A percentile compares a stretch with the other conserved stretches of the same genome.
Conservation (phyloP, 2,329 filamentous ascomycete species). For the Calonectria pteridis region DNA sequence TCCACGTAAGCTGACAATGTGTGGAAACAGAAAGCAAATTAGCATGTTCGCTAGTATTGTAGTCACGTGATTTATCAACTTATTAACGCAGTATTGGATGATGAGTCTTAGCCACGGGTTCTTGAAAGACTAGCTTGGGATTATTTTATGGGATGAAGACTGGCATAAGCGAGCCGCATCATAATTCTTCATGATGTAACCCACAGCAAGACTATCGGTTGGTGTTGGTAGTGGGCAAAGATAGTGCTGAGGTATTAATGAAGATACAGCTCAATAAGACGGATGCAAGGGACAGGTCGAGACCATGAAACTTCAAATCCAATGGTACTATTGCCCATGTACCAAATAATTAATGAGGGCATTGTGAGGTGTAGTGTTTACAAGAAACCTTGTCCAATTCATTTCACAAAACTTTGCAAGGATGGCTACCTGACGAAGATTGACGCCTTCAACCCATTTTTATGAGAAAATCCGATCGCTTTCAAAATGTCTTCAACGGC, state of each 20-base stretch:
- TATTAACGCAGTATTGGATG: not conserved
- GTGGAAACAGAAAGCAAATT: too few relatives aligned
- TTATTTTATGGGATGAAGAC: not conserved
- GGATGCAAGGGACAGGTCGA: not conserved
- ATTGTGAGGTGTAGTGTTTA: too few relatives aligned
- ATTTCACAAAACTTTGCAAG: too few relatives aligned
- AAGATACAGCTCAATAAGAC: not conserved
- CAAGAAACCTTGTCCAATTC: too few relatives aligned
- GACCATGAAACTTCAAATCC: not conserved
- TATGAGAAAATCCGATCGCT: too few relatives aligned
- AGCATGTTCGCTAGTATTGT: too few relatives aligned
- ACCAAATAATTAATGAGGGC: too few relatives aligned
- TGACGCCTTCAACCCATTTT: too few relatives aligned
- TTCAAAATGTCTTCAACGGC: too few relatives aligned
- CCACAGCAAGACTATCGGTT: not conserved
- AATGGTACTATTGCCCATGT: too few relatives aligned
- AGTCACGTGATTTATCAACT: not conserved
- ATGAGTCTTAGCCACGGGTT: not conserved
- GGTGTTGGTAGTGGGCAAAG: not conserved
- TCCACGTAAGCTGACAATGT: not conserved
- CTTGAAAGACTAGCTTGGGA: not conserved
- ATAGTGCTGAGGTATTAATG: not conserved
- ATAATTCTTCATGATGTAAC: not conserved
- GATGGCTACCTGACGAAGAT: too few relatives aligned
- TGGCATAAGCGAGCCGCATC: fast-evolving